Percentiles rank a stretch among this genome's conserved stretches.
Evolutionary conservation across 2,329 filamentous ascomycete genomes (phyloP).

Genomic region (Botrytis hyacinthi): DNA sequence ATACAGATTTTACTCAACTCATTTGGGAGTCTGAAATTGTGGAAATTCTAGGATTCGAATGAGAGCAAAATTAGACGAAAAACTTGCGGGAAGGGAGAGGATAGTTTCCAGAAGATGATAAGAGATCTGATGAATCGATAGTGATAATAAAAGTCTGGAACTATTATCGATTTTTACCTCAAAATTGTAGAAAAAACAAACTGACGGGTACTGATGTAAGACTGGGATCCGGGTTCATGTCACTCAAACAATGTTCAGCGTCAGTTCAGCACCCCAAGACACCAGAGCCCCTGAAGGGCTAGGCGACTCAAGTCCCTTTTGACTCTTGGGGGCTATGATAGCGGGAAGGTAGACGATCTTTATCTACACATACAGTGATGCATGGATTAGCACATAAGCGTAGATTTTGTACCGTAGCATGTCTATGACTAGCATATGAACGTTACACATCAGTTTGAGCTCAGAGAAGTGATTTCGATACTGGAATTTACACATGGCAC

Average conservation of each 20-base stretch:
- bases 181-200: background rate
- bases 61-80: background rate
- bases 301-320: too few relatives aligned
- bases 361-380: fast-evolving
- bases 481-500: too few relatives aligned
- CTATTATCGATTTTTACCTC: fast-evolving
- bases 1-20: background rate
- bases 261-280: fast-evolving
- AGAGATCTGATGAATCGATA: background rate
- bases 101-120: background rate
- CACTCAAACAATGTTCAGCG: background rate
- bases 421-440: background rate
- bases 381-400: background rate
- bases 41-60: background rate
- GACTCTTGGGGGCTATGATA: background rate
- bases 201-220: fast-evolving
- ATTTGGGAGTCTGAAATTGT: background rate
- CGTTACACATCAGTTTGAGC: too few relatives aligned
- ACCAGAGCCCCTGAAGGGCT: too few relatives aligned
- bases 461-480: fast-evolving
- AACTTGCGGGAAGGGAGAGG: fast-evolving
- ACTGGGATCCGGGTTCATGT: fast-evolving
- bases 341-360: background rate
- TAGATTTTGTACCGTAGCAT: fast-evolving
- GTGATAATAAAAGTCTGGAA: background rate